Base-by-base conservation (phyloP, 2,329 filamentous ascomycete species). In the Botrytis galanthina region DNA sequence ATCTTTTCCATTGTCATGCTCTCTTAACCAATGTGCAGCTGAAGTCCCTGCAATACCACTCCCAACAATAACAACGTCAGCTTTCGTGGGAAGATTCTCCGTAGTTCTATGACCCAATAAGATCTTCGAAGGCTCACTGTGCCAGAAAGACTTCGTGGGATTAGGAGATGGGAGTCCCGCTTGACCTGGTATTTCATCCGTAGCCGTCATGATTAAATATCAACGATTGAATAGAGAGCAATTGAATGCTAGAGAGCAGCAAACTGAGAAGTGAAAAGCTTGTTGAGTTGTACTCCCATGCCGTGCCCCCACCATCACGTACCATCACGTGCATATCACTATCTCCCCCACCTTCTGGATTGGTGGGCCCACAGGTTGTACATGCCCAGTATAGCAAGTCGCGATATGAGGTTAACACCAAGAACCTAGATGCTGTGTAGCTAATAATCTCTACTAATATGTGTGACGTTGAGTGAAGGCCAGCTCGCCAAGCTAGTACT, bases 1-100 rank as follows among this genome's bases (percentile, higher is more conserved):
- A 8, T 75, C 72, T 51, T 75, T 85, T 84, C 57, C 83, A 74
- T 81, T 75, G 75, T 83, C 73, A 83, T 85, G 79, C 83, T 87
- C 81, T 74, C 79, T 75, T 70, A 93, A 84, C 79, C 88, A 89
- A 75, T 89, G 86, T 5, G 91, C 91, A 0, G 90, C 91, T 81
- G 91, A 92, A 1, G 90, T 84, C n/a, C 92, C 93, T 2, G 92
- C 92, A 77, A 95, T 92, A 37, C 93, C 93, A 78, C 89, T 93
- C 57, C 93, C 93, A 7, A 95, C 85, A 37, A 95, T 86, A 7
- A 94, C 87, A 5, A 93, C 86, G 81, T 94, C 92, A 0, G 90
- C 90, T 63, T 84, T 82, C 4, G 81, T 78, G 1, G 93, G 92
- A 35, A 95, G 83, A 10, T 88, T 82, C 0, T 84, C 79, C 0